These are phyloP conservation scores for Wickerhamia fluorescens DNA, from an alignment of 805 yeast species.

Conservation along the genomic window DNA sequence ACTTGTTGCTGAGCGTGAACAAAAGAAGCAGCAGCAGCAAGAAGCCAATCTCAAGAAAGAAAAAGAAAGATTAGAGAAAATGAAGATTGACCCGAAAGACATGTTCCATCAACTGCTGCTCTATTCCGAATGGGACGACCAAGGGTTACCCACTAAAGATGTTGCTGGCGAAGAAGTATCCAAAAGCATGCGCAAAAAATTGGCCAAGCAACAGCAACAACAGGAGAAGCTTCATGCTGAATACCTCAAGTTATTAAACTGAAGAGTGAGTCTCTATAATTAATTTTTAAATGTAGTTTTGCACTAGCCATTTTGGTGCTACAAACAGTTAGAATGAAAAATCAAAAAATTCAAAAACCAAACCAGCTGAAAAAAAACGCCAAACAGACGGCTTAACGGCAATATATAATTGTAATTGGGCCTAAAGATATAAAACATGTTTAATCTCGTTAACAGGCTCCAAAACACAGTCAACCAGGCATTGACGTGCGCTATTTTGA, in stretches of 20 bases:
- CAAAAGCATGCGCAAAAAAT: constrained; percentile 80
- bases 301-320: too few species aligned
- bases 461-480: constrained; percentile 51
- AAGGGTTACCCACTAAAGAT: constrained; percentile 76
- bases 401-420: too few species aligned
- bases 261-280: too few species aligned
- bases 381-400: too few species aligned
- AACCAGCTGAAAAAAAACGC: too few species aligned
- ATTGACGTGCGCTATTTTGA: constrained; percentile 42
- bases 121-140: constrained; percentile 75
- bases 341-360: too few species aligned
- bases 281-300: too few species aligned
- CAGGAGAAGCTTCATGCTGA: constrained; percentile 81
- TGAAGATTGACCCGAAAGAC: constrained; percentile 61
- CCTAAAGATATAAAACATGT: too few species aligned
- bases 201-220: constrained; percentile 66
- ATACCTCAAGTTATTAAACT: too few species aligned
- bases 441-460: constrained; percentile 25
- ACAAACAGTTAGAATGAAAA: too few species aligned
- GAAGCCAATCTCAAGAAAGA: constrained; percentile 54
- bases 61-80: constrained; percentile 54
- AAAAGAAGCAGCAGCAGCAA: constrained; percentile 46
- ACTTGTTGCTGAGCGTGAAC: constrained; percentile 51
- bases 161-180: constrained; percentile 75
- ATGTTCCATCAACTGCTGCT: constrained; percentile 55